These are phyloP conservation scores for Lipomyces yamanashiensis DNA, from an alignment of 805 yeast species.

Conservation along the genomic window DNA sequence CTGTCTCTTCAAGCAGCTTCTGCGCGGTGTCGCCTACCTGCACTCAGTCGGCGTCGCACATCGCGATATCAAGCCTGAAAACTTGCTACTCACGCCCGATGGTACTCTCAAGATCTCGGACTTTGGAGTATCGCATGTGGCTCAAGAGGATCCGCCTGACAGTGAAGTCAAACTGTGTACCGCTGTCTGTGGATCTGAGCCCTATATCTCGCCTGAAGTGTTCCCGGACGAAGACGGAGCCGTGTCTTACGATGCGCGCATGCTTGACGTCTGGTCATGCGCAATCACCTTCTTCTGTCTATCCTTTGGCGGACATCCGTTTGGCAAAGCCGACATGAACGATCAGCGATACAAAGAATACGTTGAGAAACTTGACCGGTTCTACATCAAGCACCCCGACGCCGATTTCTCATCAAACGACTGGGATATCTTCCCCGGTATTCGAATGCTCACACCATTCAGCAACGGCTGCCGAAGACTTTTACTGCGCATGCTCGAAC, in stretches of 20 bases:
- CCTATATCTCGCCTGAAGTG: conserved; percentile 90
- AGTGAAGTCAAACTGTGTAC: conserved; percentile 66
- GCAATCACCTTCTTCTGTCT: conserved; percentile 92
- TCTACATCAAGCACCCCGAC: conserved; percentile 31
- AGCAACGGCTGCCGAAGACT: conserved; percentile 45
- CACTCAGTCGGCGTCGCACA: conserved; percentile 90
- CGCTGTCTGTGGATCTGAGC: conserved; percentile 84
- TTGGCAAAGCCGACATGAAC: conserved; percentile 40
- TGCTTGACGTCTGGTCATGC: conserved; percentile 90
- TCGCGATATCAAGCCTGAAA: conserved; percentile 88
- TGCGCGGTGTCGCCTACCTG: conserved; percentile 84
- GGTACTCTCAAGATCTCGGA: conserved; percentile 84
- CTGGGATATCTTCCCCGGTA: conserved; percentile 22
- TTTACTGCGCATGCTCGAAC: conserved; percentile 76
- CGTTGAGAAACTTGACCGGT: conserved; percentile 17
- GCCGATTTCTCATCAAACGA: conserved; percentile 25
- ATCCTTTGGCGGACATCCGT: conserved; percentile 49
- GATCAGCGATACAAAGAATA: conserved; percentile 40
- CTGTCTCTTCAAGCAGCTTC: conserved; percentile 84
- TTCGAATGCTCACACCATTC: conserved; percentile 33
- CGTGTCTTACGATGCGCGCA: conserved; percentile 68
- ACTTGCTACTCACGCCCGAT: conserved; percentile 69
- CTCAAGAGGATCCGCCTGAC: conserved; percentile 51
- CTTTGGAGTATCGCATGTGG: conserved; percentile 78
- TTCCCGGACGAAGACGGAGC: conserved; percentile 33